A percentile compares a stretch with the other conserved stretches of the same genome.
Evolutionary conservation across 202 grass and related monocot genomes (phyloP).

Genomic region (Cymbopogon flexuosus): DNA sequence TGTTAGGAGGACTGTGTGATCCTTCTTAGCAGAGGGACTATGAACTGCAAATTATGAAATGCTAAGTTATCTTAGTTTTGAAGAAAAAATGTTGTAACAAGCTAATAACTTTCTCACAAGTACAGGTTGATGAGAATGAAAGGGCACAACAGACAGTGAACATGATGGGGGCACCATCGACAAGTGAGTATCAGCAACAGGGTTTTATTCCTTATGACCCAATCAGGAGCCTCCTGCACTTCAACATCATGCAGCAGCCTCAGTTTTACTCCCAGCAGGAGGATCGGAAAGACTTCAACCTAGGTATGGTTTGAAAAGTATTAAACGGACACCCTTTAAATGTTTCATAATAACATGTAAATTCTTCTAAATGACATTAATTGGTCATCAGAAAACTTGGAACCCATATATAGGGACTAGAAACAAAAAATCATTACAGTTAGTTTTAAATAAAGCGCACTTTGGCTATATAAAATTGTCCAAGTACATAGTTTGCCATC

Average conservation of each 20-base stretch:
- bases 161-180: conserved; percentile 51
- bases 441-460: neutral
- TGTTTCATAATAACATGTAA: neutral
- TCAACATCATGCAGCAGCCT: conserved; percentile 65
- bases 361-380: neutral
- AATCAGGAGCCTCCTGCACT: conserved; percentile 65
- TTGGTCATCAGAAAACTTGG: neutral
- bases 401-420: neutral
- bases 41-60: neutral
- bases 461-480: neutral
- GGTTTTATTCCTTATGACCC: conserved; percentile 57
- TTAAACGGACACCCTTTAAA: neutral
- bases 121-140: conserved; percentile 65
- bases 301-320: conserved; percentile 25
- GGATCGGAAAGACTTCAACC: conserved; percentile 45
- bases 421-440: neutral
- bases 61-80: neutral
- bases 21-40: neutral
- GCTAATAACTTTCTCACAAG: neutral
- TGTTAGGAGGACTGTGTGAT: neutral
- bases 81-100: neutral
- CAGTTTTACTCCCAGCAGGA: conserved; percentile 57
- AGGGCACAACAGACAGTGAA: conserved; percentile 62
- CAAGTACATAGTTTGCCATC: neutral
- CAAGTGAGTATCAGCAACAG: conserved; percentile 52